Evolutionary conservation across 2,329 filamentous ascomycete species (phyloP).

Genomic region (Trichophyton benhamiae): DNA sequence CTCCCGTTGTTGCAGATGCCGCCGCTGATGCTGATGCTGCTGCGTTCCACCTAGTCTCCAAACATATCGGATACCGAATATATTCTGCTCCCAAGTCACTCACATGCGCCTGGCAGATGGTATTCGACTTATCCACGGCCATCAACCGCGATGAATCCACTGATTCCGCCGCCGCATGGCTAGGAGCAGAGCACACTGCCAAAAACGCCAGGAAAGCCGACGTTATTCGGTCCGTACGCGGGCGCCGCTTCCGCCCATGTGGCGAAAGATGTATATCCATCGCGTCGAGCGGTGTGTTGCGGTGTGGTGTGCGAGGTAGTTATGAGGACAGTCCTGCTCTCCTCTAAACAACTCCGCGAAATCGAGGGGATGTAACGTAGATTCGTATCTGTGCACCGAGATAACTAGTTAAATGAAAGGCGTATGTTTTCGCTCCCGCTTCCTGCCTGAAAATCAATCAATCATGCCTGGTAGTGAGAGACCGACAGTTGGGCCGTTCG

Average conservation of each 20-base stretch:
- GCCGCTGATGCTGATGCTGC: background rate
- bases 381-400: no score
- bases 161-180: no score
- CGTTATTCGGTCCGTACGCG: conserved; percentile 1
- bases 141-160: conserved; percentile 6
- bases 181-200: conserved; percentile 1
- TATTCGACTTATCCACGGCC: conserved; percentile 6
- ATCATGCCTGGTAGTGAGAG: no score
- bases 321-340: background rate
- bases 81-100: conserved; percentile 15
- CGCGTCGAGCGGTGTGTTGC: background rate
- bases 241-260: background rate
- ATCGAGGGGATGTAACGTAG: background rate
- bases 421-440: no score
- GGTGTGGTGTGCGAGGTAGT: no score
- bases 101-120: conserved; percentile 15
- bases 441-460: no score
- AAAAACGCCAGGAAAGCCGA: conserved; percentile 6
- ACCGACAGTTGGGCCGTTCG: background rate
- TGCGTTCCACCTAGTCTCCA: conserved; percentile 14
- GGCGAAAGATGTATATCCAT: background rate
- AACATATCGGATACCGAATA: conserved; percentile 19
- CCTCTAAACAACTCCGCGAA: background rate
- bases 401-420: no score
- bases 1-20: background rate